These are phyloP conservation scores for Pleoardoris graminearum DNA, from an alignment of 2,329 filamentous ascomycete genomes.

Conservation along the genomic window DNA sequence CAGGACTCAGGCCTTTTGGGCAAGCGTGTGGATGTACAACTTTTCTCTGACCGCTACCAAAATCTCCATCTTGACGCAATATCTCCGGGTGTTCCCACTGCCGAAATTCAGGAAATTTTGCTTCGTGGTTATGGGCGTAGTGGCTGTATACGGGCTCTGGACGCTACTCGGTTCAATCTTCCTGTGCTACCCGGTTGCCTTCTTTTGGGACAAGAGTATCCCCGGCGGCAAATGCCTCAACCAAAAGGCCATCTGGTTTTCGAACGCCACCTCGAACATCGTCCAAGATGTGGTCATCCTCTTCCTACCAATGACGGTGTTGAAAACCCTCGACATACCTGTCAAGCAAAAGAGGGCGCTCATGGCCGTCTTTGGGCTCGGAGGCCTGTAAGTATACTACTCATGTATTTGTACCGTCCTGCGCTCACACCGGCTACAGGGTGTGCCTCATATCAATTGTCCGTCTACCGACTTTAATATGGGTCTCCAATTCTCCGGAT, in stretches of 20 bases:
- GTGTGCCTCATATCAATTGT: conserved; percentile 41
- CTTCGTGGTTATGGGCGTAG: conserved; percentile 31
- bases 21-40: conserved; percentile 39
- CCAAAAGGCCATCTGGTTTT: conserved; percentile 35
- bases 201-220: conserved; percentile 39
- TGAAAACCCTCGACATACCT: conserved; percentile 38
- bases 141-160: conserved; percentile 32
- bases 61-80: conserved; percentile 39
- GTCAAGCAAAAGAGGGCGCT: conserved; percentile 42
- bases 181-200: conserved; percentile 36
- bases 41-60: conserved; percentile 38
- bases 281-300: conserved; percentile 38
- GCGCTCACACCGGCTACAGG: conserved; percentile 21
- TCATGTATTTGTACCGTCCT: neutral
- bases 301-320: conserved; percentile 35
- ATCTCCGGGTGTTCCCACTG: conserved; percentile 36
- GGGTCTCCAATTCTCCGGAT: conserved; percentile 32
- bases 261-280: conserved; percentile 39
- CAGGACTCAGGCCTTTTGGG: conserved; percentile 39
- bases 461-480: conserved; percentile 36
- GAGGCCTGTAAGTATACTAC: conserved; percentile 42
- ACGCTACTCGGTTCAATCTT: conserved; percentile 40
- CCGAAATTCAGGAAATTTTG: conserved; percentile 34
- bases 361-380: conserved; percentile 43
- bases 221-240: conserved; percentile 35